phyloP scores from a whole-genome alignment of 2,329 filamentous ascomycete genomes.

The Pyrenophora tritici-repentis region DNA sequence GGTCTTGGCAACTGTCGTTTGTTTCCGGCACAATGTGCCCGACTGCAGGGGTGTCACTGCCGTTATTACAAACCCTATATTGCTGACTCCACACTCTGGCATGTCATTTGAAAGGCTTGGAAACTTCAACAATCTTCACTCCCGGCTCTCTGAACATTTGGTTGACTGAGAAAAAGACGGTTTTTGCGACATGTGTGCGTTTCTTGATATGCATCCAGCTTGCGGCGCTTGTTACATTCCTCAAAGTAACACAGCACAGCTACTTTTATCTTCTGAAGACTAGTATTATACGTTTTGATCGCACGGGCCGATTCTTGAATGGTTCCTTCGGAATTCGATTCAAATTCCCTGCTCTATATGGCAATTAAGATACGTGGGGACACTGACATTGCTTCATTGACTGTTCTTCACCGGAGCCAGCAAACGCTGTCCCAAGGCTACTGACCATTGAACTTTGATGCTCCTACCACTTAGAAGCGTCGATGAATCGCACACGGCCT shows the following conservation, averaged over 20 bases:
- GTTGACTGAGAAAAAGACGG: no score
- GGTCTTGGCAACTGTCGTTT: not conserved
- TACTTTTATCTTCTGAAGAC: not conserved
- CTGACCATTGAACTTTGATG: not conserved
- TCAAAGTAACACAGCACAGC: not conserved
- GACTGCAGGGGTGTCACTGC: slow-evolving; percentile 8
- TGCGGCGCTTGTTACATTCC: not conserved
- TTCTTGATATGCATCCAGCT: not conserved
- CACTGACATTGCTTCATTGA: not conserved
- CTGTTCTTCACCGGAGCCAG: not conserved
- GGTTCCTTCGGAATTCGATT: not conserved
- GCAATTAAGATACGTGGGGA: not conserved
- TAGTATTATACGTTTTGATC: not conserved
- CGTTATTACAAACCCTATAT: slow-evolving; percentile 4
- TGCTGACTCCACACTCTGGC: not conserved
- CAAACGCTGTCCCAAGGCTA: not conserved
- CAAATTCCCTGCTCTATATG: not conserved
- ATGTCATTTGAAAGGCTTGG: not conserved
- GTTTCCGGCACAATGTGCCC: slow-evolving; percentile 11
- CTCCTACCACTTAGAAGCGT: not conserved
- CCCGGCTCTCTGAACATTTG: not conserved
- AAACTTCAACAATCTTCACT: not conserved
- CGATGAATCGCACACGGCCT: not conserved
- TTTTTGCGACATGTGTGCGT: no score
- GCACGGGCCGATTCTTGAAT: not conserved